Evolutionary conservation across 140 eudicot genomes (phyloP).

Genomic region (Bidens hawaiensis): DNA sequence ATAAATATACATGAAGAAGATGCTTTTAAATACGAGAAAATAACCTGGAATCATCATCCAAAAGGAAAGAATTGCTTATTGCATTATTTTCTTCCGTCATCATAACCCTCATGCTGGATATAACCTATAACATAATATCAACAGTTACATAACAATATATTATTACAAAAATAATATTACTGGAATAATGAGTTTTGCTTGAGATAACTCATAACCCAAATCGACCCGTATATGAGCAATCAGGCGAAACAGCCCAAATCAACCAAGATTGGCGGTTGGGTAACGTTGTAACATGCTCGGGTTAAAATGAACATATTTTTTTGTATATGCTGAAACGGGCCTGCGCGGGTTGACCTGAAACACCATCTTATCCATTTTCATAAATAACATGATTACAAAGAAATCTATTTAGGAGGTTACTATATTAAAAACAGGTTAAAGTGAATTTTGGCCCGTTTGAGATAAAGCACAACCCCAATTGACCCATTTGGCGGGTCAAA

Average conservation of each 20-base stretch:
- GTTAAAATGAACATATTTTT: no score
- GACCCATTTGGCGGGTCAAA: no score
- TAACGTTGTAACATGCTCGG: no score
- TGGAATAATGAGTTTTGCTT: no score
- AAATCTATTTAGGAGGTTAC: neutral
- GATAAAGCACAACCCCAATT: neutral
- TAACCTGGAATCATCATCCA: conserved; percentile 99
- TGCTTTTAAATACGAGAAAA: neutral
- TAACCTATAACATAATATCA: conserved; percentile 45
- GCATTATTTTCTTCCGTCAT: conserved; percentile 96
- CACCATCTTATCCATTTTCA: no score
- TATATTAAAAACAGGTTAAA: neutral
- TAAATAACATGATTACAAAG: neutral
- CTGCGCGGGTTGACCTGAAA: no score
- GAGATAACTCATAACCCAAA: neutral
- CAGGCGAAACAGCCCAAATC: neutral
- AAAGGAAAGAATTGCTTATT: conserved; percentile 85
- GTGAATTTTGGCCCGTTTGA: neutral
- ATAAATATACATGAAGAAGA: neutral
- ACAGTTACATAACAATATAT: neutral
- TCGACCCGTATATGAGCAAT: neutral
- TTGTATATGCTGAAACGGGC: no score
- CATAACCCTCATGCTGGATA: conserved; percentile 87
- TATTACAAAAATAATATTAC: no score
- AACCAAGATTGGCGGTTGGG: no score